Base-by-base conservation (phyloP, 306 rosid species). In the Canavalia gladiata region DNA sequence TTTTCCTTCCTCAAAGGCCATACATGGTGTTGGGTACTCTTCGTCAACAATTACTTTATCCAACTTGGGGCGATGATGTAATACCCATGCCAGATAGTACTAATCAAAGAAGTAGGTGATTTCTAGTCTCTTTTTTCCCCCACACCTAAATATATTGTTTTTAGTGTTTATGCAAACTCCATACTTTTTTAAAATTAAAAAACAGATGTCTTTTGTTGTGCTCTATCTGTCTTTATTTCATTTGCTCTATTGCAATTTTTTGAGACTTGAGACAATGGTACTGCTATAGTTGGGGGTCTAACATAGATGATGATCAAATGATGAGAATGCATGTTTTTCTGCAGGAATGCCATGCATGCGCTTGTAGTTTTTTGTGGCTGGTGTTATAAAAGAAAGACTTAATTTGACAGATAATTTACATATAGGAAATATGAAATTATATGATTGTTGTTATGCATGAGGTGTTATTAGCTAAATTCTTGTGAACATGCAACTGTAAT, bases 1-100 rank as follows among this genome's bases (percentile, higher is more conserved):
- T 95, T 88, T 95, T 95, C 76, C 97, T 93, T 81, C 99, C 99
- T 49, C 99, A 95, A 86, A 93, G 94, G 79, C 99, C 99, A 1
- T 95, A 95, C 70, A 95, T 95, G 99, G 99, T 93, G 77, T 83
- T 95, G 90, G 99, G 98, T 70, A 85, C 96, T 58, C 98, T 95
- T 72, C 97, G 96, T 58, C 94, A 95, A 70, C 99, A 93, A 68
- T 83, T 95, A 60, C 94, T 95, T 50, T 95, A 95, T 88, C 99
- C 99, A 84, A 93, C 83, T 37, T 95, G 99, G 99, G 85, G 88
- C 1, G 88, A 89, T 5, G 89, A 90, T 54, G 81, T 74, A n/a
- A 76, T 83, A 85, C 57, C 90, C 72, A 60, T 72, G 34, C 81
- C 86, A 28, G 88, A 86, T 18, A 30, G 81, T 80, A 64, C 80